These are phyloP conservation scores for Pseudocercospora macadamiae DNA, from an alignment of 2,329 filamentous ascomycete genomes.

Conservation along the genomic window DNA sequence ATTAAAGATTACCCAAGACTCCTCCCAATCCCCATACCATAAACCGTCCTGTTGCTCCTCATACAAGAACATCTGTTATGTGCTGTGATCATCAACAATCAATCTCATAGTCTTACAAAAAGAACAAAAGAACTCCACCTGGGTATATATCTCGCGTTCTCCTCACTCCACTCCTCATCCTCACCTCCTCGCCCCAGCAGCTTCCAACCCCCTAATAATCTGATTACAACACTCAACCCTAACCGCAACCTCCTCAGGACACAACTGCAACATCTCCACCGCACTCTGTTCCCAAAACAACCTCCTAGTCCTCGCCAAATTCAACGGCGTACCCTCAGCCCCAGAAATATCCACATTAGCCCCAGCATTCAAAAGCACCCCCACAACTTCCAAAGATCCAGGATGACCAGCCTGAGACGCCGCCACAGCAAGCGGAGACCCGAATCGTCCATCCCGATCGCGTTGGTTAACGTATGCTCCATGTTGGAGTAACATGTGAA, in stretches of 20 bases:
- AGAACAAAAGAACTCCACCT: no score
- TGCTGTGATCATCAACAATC: no score
- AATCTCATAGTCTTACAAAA: no score
- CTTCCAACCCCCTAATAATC: constrained; percentile 22
- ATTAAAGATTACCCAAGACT: no score
- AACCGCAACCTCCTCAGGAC: constrained; percentile 15
- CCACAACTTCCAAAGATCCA: constrained; percentile 34
- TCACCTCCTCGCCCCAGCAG: constrained; percentile 16
- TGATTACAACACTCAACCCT: constrained; percentile 24
- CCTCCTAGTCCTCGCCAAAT: constrained; percentile 11
- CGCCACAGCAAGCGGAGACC: constrained; percentile 36
- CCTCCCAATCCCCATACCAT: no score
- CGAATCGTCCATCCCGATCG: constrained; percentile 23
- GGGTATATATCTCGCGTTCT: no score
- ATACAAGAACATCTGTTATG: no score
- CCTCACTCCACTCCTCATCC: no score
- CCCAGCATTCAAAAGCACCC: constrained; percentile 32
- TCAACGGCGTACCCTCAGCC: constrained; percentile 1
- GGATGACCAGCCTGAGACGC: constrained; percentile 23
- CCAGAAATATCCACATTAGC: constrained; percentile 9
- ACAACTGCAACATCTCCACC: constrained; percentile 12
- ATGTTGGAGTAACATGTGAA: constrained; percentile 30
- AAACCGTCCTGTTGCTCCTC: no score
- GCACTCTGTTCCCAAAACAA: constrained; percentile 15
- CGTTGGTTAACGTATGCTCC: constrained; percentile 30